phyloP scores from a whole-genome alignment of 306 rosid species.

The Quercus agrifolia region DNA sequence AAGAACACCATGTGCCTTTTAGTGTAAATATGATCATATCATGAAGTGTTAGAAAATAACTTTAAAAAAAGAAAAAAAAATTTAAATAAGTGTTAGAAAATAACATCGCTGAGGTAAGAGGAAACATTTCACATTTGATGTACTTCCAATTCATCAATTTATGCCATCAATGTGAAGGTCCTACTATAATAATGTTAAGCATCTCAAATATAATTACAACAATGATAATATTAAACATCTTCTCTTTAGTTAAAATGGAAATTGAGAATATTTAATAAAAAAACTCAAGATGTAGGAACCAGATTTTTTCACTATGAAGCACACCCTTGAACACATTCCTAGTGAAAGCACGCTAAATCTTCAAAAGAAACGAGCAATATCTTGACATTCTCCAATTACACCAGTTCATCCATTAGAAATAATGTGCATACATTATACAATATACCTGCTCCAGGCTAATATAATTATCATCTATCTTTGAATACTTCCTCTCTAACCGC shows the following conservation, averaged over 20 bases:
- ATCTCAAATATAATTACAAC: neutral
- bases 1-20: neutral
- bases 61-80: too few species aligned
- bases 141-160: neutral
- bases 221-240: neutral
- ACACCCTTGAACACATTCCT: neutral
- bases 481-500: slow-evolving; percentile 50
- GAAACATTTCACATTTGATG: neutral
- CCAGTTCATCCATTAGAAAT: slow-evolving; percentile 8
- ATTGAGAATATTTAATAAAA: neutral
- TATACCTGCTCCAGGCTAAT: slow-evolving; percentile 73
- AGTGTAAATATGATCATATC: neutral
- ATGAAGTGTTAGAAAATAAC: neutral
- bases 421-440: neutral
- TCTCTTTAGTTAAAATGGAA: neutral
- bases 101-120: neutral
- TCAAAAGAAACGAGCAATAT: neutral
- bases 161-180: neutral
- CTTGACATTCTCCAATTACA: neutral
- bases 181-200: neutral
- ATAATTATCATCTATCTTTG: slow-evolving; percentile 71
- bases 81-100: neutral
- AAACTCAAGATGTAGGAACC: neutral
- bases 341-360: neutral
- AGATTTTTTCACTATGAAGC: neutral